Percentiles rank a stretch among this genome's conserved stretches.
Conservation (phyloP, 495 filamentous ascomycete species). For the Pseudoneurospora amorphoporcata region DNA sequence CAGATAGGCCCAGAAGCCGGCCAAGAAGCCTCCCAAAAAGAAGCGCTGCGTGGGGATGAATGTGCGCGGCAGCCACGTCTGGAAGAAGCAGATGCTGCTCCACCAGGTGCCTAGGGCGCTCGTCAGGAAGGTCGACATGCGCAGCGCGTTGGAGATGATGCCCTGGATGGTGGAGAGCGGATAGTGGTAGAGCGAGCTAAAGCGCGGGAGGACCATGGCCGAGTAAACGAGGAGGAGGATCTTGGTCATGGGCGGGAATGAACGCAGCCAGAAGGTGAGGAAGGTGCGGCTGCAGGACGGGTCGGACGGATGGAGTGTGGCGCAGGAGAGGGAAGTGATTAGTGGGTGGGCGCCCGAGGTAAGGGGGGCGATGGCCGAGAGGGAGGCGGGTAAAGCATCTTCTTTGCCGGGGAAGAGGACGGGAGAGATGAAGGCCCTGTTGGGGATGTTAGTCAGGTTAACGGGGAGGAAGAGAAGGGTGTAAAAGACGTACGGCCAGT, state of each 20-base stretch:
- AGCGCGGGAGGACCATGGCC: constrained; percentile 53
- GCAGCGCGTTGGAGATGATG: constrained; percentile 52
- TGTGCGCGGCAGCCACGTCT: constrained; percentile 60
- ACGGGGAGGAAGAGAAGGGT: neutral
- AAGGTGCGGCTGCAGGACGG: constrained; percentile 82
- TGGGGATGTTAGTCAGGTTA: constrained; percentile 30
- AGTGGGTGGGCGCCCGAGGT: constrained; percentile 76
- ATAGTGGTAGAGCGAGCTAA: constrained; percentile 51
- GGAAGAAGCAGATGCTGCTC: constrained; percentile 81
- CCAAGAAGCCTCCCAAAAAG: constrained; percentile 77
- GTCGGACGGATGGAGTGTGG: constrained; percentile 78
- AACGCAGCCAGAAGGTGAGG: constrained; percentile 67
- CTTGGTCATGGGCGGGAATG: constrained; percentile 67
- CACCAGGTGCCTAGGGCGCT: constrained; percentile 70
- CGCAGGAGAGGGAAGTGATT: constrained; percentile 75
- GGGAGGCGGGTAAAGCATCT: constrained; percentile 51
- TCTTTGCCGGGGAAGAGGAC: constrained; percentile 68
- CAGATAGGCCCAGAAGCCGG: constrained; percentile 72
- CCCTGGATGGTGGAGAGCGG: constrained; percentile 55
- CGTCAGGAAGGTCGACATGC: constrained; percentile 63
- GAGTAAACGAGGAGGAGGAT: constrained; percentile 64
- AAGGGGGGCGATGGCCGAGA: constrained; percentile 63
- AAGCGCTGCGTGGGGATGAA: constrained; percentile 74
- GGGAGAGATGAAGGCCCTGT: constrained; percentile 59
- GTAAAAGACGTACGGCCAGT: constrained; percentile 63